Base-by-base conservation (phyloP, 2,329 filamentous ascomycete species). In the Penicillium frequentans region DNA sequence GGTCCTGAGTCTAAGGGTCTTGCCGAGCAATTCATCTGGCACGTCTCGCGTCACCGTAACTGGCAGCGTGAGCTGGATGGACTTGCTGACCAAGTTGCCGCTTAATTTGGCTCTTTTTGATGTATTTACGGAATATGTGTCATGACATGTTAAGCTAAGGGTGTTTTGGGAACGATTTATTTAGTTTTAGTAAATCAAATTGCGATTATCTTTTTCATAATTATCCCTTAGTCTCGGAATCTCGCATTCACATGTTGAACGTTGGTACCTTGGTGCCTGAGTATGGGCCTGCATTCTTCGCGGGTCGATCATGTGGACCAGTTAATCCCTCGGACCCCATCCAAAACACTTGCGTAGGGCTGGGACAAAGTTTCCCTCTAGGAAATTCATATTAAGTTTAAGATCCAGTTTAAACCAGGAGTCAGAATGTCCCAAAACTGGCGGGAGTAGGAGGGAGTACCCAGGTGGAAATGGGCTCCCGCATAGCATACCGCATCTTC, bases 61-160 rank as follows among this genome's bases (percentile, higher is more conserved):
- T 95, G 86, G 78, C 79, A 86, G 52, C 79, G 91, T n/a, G 90
- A 95, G 79, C 57, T 89, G 70, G 86, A 90, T 65, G 90, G 90
- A 0, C 71, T 93, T 65, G 83, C 76, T 52, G 74, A 78, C 5
- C 82, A 86, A 81, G 82, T 93, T 56, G 89, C 90, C 2, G 92
- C 88, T 65, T 92, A 83, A 58, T 14, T 3, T 50, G n/a, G 3
- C 21, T 31, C 16, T 19, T 37, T 14, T 13, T 21, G 8, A 19
- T 23, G 10, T 23, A 3, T 21, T 3, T 19, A 39, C n/a, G 39
- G 11, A 23, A 3, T 23, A 23, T 42, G 19, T 42, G n/a, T 42
- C 5, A 42, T 23, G 37, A 13, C 3, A 21, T 21, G n/a, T 39
- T 7, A 19, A 6, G 6, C 8, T n/a, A 21, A 21, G 37, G 19